Evolutionary conservation across 768 basidiomycete species (phyloP), one percentile per base, ranked within the genome.

Genomic region (Mycena haematopus): DNA sequence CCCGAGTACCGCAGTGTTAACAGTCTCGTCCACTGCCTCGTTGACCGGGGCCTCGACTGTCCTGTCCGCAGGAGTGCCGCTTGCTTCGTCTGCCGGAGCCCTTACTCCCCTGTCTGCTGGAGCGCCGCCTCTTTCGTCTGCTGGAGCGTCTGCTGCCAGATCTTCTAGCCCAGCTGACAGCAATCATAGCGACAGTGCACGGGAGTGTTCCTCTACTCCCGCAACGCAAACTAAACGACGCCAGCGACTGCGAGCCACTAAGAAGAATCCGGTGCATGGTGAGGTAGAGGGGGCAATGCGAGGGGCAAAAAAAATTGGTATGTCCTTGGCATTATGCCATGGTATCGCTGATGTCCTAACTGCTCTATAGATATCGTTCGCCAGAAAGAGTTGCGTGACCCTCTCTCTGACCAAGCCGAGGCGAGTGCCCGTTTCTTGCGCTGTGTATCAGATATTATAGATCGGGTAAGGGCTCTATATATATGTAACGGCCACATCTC

Each of bases 281-380:
- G 21, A 44, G 22, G 44, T 56, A 13, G 55, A 44, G 2, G 42
- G 55, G 21, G 55, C 55, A 15, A 56, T 45, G 42, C 55, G 55
- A 14, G 55, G 55, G 9, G 21, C 19, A 8, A 33, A 45, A 25
- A 1, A 17, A 19, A 45, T 44, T 14, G 42, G 55, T 56, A 27
- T 27, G 55, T 56, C 19, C 52, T 38, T 19, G n/a, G n/a, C 10
- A 9, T 24, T 40, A 22, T 5, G 3, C 17, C 29, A 29, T 56
- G 40, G 19, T n/a, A n/a, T 9, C 27, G 9, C 42, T 44, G 2
- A n/a, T 31, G 24, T 25, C 29, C 40, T 42, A 17, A 42, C 40
- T 4, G 15, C 9, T 6, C 25, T 10, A n/a, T 38, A 56, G 55
- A 27, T 31, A 44, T 42, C 8, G 5, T 33, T 31, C 55, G 55